phyloP scores from a whole-genome alignment of 2,329 filamentous ascomycete genomes.

The Dactylellina leptospora region DNA sequence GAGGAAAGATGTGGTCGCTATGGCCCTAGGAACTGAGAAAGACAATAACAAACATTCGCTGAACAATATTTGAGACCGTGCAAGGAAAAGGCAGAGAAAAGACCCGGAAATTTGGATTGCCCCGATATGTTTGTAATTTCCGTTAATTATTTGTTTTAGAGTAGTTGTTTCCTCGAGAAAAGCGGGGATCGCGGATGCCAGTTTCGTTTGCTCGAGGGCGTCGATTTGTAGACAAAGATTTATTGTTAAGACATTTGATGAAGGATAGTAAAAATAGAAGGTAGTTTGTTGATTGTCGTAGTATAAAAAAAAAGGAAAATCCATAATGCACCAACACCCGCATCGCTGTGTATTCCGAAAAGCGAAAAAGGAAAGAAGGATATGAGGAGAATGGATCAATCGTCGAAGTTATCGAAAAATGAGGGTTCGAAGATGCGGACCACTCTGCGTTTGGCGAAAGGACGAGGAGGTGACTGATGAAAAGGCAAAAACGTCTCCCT shows the following conservation, averaged over 20 bases:
- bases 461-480: constrained; percentile 9
- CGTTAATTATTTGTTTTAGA: constrained; percentile 35
- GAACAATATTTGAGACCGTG: constrained; percentile 26
- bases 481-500: constrained; percentile 11
- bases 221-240: constrained; percentile 6
- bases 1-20: constrained; percentile 50
- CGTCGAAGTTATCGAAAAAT: neutral
- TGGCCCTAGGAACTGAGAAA: constrained; percentile 37
- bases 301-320: neutral
- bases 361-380: neutral
- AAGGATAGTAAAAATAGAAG: constrained; percentile 32
- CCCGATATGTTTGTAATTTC: constrained; percentile 37
- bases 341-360: neutral
- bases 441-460: neutral
- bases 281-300: neutral
- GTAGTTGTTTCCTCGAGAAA: neutral
- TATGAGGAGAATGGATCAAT: neutral
- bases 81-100: constrained; percentile 1
- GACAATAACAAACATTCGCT: constrained; percentile 32
- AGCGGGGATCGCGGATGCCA: constrained; percentile 30
- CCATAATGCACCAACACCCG: constrained; percentile 7
- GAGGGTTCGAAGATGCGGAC: neutral
- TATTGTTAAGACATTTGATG: constrained; percentile 51
- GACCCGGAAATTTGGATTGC: constrained; percentile 30
- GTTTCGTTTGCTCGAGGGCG: neutral